phyloP scores from a whole-genome alignment of 306 rosid species.

The Lagenaria siceraria region DNA sequence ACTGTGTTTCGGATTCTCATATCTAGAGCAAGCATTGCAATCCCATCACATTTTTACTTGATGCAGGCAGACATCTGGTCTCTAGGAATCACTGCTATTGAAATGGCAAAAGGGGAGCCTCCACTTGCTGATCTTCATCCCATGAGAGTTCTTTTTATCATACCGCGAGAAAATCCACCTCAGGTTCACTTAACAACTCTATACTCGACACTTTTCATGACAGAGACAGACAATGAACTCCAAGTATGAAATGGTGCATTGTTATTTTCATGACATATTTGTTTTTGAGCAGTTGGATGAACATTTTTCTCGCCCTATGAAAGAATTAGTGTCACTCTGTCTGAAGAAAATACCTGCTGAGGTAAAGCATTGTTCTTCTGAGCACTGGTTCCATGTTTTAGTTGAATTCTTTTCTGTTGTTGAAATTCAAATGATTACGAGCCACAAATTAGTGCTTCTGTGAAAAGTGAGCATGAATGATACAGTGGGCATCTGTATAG shows the following conservation, averaged over 20 bases:
- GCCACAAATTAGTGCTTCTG: neutral
- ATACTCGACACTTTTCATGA: neutral
- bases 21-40: conserved; percentile 17
- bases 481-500: neutral
- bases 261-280: neutral
- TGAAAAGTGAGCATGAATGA: neutral
- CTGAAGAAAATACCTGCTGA: conserved; percentile 91
- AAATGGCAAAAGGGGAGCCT: conserved; percentile 99
- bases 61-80: conserved; percentile 99
- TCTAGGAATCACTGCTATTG: conserved; percentile 91
- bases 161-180: conserved; percentile 97
- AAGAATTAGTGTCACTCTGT: conserved; percentile 88
- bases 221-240: neutral
- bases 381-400: neutral
- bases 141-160: conserved; percentile 95
- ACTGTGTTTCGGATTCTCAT: neutral
- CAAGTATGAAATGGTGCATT: neutral
- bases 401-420: neutral
- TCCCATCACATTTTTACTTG: conserved; percentile 15
- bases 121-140: conserved; percentile 99
- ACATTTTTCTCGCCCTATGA: conserved; percentile 90
- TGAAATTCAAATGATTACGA: neutral
- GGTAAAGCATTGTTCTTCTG: conserved; percentile 34
- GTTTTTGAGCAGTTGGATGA: conserved; percentile 75
- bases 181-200: conserved; percentile 40